These are phyloP conservation scores for Fusarium palustre DNA, from an alignment of 2,329 filamentous ascomycete species.

Conservation along the genomic window DNA sequence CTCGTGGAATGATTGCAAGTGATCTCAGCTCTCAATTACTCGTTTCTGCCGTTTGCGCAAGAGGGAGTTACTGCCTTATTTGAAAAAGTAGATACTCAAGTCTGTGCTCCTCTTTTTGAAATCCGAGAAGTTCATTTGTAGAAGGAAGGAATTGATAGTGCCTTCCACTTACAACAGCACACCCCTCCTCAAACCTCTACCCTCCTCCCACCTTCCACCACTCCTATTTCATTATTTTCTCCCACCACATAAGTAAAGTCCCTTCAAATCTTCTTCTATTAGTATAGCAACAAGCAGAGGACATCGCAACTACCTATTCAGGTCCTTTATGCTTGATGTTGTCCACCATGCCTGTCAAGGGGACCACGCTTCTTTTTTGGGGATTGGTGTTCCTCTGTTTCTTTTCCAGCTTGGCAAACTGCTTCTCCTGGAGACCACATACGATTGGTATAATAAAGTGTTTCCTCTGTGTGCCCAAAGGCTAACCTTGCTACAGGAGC, in stretches of 20 bases:
- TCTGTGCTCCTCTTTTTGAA: not conserved
- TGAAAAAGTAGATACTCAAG: not conserved
- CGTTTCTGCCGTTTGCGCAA: not conserved
- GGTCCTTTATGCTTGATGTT: not conserved
- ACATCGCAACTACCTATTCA: not conserved
- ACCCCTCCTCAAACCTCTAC: not conserved
- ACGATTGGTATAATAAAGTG: conserved; percentile 2
- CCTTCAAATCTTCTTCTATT: not conserved
- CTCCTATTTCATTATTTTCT: not conserved
- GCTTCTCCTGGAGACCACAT: conserved; percentile 33
- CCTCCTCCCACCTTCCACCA: not conserved
- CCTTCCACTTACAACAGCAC: not conserved
- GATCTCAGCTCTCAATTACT: not conserved
- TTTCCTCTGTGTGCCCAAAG: not conserved
- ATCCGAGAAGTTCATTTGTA: not conserved
- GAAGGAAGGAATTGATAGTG: conserved; percentile 15
- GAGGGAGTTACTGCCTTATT: not conserved
- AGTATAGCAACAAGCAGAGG: not conserved
- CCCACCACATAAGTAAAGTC: not conserved
- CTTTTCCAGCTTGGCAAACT: not conserved
- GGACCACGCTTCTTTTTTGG: conserved; percentile 5
- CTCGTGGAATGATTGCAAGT: too few relatives aligned
- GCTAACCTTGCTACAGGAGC: conserved; percentile 12
- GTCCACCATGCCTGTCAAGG: conserved; percentile 13
- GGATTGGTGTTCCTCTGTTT: not conserved